Percentiles rank a stretch among this genome's conserved stretches.
These are phyloP conservation scores for Imleria badia DNA, from an alignment of 768 basidiomycete species.

Conservation along the genomic window DNA sequence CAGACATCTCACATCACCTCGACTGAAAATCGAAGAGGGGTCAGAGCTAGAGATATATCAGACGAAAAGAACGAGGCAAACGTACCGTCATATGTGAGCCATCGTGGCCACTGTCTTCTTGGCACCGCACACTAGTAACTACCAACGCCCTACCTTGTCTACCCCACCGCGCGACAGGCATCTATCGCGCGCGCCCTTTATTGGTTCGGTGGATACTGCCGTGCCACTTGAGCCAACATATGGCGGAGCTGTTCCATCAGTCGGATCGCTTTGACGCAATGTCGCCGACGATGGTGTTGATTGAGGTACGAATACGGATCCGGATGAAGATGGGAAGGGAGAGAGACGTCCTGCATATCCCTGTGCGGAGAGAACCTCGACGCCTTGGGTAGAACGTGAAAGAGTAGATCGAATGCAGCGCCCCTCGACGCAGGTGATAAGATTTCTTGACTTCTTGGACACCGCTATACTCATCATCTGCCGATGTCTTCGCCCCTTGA, in stretches of 20 bases:
- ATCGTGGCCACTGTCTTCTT: neutral
- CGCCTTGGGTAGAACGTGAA: constrained; percentile 71
- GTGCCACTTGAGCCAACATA: constrained; percentile 91
- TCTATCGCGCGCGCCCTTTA: constrained; percentile 80
- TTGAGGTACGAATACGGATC: neutral
- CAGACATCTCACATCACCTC: neutral
- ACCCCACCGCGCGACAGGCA: constrained; percentile 64
- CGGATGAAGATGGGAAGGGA: constrained; percentile 1
- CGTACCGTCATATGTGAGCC: constrained; percentile 22
- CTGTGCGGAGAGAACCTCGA: neutral
- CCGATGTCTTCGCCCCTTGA: constrained; percentile 24
- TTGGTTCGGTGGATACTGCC: constrained; percentile 88
- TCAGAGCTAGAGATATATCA: neutral
- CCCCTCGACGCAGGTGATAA: constrained; percentile 36
- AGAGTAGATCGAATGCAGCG: constrained; percentile 66
- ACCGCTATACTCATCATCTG: constrained; percentile 37
- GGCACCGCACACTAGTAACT: neutral
- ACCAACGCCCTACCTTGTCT: constrained; percentile 41
- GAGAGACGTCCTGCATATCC: neutral
- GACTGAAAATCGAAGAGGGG: neutral
- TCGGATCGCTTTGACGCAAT: neutral
- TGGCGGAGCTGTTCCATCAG: constrained; percentile 21
- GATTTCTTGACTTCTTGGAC: constrained; percentile 51
- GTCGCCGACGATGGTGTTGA: neutral
- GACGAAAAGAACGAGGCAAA: neutral